Evolutionary conservation across 306 rosid genomes (phyloP), one percentile per base, ranked within the genome.

Genomic region (Prosopis cineraria): DNA sequence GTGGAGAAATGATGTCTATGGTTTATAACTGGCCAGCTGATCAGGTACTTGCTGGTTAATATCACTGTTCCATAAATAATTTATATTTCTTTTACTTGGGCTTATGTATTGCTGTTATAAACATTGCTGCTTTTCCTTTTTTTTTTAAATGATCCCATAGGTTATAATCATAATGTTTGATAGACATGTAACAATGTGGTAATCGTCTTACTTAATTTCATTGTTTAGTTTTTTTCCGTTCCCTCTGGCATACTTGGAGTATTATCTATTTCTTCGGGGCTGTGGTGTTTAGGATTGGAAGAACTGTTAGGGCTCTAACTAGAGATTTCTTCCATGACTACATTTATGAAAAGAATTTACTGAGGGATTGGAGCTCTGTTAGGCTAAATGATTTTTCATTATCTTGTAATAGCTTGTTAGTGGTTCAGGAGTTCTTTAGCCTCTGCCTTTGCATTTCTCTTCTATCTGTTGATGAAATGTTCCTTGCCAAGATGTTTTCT

Each of bases 1-100:
- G 96, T 73, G 99, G 99, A 78, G 99, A 96, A 91, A 96, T 96
- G 99, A 96, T 96, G 99, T 96, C 99, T 34, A 96, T 96, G 99
- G 94, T 96, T 81, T 96, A 96, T 84, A 96, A 96, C 75, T 96
- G 99, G 99, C 99, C 99, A 70, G 96, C 99, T 70, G 99, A 96
- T 47, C 97, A 95, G 99, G 98, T 94, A 60, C 58, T 76, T 64
- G 58, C 44, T 68, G 71, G 68, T 75, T 20, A 45, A 34, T 43
- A 39, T 79, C 36, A 50, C 58, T 47, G 72, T 72, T 69, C 40
- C 27, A 55, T 68, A 8, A 12, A 52, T 50, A 73, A 73, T 47
- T 16, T 39, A 56, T 25, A 56, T 12, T 27, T 58, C 8, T 37
- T 68, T 77, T 24, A 13, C 33, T 8, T 44, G 41, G 27, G 68